A percentile compares a stretch with the other conserved stretches of the same genome.
phyloP scores from a whole-genome alignment of 768 basidiomycete species.

The Hygrophoropsis aurantiaca region DNA sequence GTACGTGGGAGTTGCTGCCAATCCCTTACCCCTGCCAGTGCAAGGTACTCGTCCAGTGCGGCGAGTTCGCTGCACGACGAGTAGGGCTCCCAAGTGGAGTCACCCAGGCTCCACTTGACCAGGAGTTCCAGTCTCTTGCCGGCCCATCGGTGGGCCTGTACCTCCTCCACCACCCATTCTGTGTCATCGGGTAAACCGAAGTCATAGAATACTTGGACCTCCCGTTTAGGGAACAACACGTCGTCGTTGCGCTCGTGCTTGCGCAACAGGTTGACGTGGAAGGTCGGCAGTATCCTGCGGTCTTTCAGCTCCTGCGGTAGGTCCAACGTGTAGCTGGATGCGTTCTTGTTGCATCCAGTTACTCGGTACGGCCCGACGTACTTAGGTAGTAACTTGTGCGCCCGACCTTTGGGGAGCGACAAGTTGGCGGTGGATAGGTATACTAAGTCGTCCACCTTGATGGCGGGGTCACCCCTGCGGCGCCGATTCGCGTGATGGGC shows the following conservation, averaged over 20 bases:
- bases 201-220: slow-evolving; percentile 32
- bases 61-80: too few relatives aligned
- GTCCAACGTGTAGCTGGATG: slow-evolving; percentile 29
- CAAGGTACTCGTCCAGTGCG: too few relatives aligned
- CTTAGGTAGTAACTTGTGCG: slow-evolving; percentile 34
- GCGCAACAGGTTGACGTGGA: slow-evolving; percentile 33
- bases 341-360: too few relatives aligned
- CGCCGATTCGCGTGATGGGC: slow-evolving; percentile 10
- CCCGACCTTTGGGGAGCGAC: slow-evolving; percentile 25
- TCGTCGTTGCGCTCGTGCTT: slow-evolving; percentile 30
- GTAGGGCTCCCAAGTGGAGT: slow-evolving; percentile 33
- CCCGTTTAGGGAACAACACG: slow-evolving; percentile 32
- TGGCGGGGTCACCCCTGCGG: slow-evolving; percentile 9
- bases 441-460: slow-evolving; percentile 22
- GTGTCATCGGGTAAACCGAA: slow-evolving; percentile 29
- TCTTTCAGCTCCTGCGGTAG: slow-evolving; percentile 24
- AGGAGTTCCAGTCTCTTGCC: slow-evolving; percentile 18
- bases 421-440: slow-evolving; percentile 39
- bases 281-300: slow-evolving; percentile 31
- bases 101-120: slow-evolving; percentile 31
- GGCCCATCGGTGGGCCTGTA: slow-evolving; percentile 26
- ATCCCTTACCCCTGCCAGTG: too few relatives aligned
- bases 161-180: slow-evolving; percentile 38
- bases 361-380: slow-evolving; percentile 38
- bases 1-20: background rate